Base-by-base conservation (phyloP, 169 alveolate genomes). In the Babesia bigemina region DNA sequence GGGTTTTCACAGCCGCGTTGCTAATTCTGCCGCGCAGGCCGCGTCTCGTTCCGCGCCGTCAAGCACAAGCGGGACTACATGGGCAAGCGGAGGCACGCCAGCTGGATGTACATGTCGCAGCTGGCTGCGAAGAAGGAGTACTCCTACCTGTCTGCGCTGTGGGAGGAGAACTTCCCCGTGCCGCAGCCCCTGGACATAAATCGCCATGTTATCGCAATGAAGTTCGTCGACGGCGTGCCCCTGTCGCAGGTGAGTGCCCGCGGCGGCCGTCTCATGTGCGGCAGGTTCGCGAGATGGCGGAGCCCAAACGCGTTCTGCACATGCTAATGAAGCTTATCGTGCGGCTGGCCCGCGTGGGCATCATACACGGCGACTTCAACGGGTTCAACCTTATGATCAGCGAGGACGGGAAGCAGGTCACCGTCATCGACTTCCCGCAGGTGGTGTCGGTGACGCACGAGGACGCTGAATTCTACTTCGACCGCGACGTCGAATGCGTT, bases 41-140 rank as follows among this genome's bases (percentile, higher is more conserved):
- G 99, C 50, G 92, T 97, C 8, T 96, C 99, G 33, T 98, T 98
- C 91, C 91, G 99, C 56, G 94, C 98, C 14, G 97, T 98, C 48
- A 98, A 97, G 91, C 92, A 94, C 83, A 97, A 97, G 67, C 93
- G 99, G 59, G 99, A 98, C 85, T 98, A 98, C 86, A 90, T 97
- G 78, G 95, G 97, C 85, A 93, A 95, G 53, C 96, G 99, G 63
- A 94, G 94, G 24, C 93, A 95, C 76, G 96, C 98, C 57, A 95
- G 97, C 81, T 98, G 99, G 99, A 89, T 97, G 90, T 98, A 98
- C 91, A 82, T 98, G 42, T 94, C 99, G 48, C 96, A 98, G 86
- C 91, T 98, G 42, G 99, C 99, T n/a, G 99, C 99, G 17, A 91
- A 96, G 61, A 97, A 97, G 86, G 99, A 98, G 89, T 98, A 84